phyloP scores from a whole-genome alignment of 148 eudicot species.

The Vaccinium corymbosum region DNA sequence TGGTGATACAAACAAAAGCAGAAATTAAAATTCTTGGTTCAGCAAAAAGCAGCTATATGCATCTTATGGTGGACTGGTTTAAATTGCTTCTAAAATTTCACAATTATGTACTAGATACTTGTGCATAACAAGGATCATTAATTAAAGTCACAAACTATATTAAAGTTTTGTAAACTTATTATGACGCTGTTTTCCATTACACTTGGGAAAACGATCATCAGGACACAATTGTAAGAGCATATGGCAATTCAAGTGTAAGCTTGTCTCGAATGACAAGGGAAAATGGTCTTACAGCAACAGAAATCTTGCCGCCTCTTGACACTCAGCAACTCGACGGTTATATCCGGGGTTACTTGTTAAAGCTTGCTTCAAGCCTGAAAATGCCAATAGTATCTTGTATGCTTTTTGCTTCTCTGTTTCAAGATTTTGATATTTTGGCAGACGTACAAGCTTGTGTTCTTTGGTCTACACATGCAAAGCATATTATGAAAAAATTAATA shows the following conservation, averaged over 20 bases:
- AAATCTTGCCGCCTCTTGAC: constrained; percentile 80
- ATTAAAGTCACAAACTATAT: neutral
- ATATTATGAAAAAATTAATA: neutral
- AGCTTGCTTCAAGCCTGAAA: constrained; percentile 91
- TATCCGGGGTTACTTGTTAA: constrained; percentile 77
- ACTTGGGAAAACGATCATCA: neutral
- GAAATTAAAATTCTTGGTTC: neutral
- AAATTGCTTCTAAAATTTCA: neutral
- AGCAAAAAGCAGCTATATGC: neutral
- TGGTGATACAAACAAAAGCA: neutral
- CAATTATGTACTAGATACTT: neutral
- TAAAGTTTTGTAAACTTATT: neutral
- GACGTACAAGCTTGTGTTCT: constrained; percentile 71
- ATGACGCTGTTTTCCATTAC: neutral
- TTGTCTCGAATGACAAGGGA: neutral
- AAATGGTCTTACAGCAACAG: constrained; percentile 60
- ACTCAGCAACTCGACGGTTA: constrained; percentile 79
- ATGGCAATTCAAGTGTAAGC: neutral
- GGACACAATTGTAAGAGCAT: neutral
- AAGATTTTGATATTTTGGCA: constrained; percentile 34
- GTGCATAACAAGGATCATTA: neutral
- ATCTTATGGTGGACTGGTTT: neutral
- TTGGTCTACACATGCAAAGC: constrained; percentile 54
- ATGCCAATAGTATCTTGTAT: constrained; percentile 82
- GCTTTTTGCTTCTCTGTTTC: constrained; percentile 30